Evolutionary conservation across 2,329 filamentous ascomycete species (phyloP).

Genomic region (Talaromyces sp.): DNA sequence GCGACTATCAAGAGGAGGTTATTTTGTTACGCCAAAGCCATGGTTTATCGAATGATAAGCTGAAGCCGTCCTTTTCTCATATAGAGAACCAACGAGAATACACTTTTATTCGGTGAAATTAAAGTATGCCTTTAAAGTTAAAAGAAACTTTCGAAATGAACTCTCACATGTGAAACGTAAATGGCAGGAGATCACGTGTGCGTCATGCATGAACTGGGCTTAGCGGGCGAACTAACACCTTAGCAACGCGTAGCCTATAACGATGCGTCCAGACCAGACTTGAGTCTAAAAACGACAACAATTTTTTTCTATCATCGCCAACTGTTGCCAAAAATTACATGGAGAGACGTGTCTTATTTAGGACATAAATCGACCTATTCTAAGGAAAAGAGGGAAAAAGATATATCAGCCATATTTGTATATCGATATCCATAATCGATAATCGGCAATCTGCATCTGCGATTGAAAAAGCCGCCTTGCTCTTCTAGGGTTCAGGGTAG

Average conservation of each 20-base stretch:
- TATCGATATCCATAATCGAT: neutral
- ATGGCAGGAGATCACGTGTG: neutral
- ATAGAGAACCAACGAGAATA: neutral
- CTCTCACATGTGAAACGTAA: neutral
- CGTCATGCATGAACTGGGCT: neutral
- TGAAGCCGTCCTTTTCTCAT: neutral
- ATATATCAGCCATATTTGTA: neutral
- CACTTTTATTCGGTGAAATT: neutral
- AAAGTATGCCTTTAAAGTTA: neutral
- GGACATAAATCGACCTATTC: neutral
- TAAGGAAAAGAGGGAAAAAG: neutral
- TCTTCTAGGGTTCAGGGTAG: neutral
- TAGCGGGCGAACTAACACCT: neutral
- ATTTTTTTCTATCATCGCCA: neutral
- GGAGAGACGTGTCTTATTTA: neutral
- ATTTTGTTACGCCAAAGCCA: neutral
- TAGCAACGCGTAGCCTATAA: neutral
- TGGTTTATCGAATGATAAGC: slow-evolving; percentile 4
- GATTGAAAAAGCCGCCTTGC: neutral
- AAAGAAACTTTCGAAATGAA: neutral
- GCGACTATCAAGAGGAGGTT: neutral
- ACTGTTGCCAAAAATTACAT: neutral
- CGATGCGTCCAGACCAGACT: neutral
- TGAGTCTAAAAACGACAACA: neutral
- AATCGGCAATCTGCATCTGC: neutral